These are phyloP conservation scores for Metarhizium guizhouense DNA, from an alignment of 2,329 filamentous ascomycete genomes.

Conservation along the genomic window DNA sequence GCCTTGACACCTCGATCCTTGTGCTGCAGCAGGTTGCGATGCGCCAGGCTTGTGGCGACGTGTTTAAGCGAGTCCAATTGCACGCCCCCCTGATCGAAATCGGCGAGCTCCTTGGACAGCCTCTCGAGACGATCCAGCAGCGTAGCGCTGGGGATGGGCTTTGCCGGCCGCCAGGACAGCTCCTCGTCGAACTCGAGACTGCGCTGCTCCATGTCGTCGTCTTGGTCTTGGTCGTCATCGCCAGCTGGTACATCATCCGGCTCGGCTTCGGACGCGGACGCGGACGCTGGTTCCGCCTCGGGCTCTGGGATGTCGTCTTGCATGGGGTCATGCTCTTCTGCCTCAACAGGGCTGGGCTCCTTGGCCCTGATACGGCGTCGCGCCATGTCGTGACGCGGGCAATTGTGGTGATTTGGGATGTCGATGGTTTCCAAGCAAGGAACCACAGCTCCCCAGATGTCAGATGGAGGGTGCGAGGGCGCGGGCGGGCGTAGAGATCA, in stretches of 20 bases:
- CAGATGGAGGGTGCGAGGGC: not conserved
- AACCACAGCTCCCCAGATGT: slow-evolving; percentile 1
- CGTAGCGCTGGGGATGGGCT: slow-evolving; percentile 75
- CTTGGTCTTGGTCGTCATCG: slow-evolving; percentile 5
- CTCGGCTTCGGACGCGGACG: slow-evolving; percentile 4
- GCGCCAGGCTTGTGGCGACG: slow-evolving; percentile 77
- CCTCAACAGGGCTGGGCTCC: slow-evolving; percentile 20
- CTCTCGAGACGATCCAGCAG: slow-evolving; percentile 73
- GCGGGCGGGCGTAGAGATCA: not conserved
- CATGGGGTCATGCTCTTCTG: slow-evolving; percentile 15
- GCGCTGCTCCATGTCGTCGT: slow-evolving; percentile 10
- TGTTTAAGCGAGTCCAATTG: slow-evolving; percentile 75
- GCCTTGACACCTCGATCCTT: slow-evolving; percentile 92
- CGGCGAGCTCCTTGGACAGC: slow-evolving; percentile 72
- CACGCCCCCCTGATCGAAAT: slow-evolving; percentile 79
- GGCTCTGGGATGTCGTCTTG: slow-evolving; percentile 11
- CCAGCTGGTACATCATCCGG: not conserved
- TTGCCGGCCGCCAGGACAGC: slow-evolving; percentile 85
- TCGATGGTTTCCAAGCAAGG: slow-evolving; percentile 3
- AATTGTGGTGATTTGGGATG: slow-evolving; percentile 4
- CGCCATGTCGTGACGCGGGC: slow-evolving; percentile 21
- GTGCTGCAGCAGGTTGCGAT: slow-evolving; percentile 74
- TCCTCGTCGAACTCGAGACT: slow-evolving; percentile 73
- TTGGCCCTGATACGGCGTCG: slow-evolving; percentile 26
- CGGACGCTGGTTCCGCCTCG: slow-evolving; percentile 5